Evolutionary conservation across 108 stramenopile species (phyloP).

Genomic region (Halocafeteria seosinensis): DNA sequence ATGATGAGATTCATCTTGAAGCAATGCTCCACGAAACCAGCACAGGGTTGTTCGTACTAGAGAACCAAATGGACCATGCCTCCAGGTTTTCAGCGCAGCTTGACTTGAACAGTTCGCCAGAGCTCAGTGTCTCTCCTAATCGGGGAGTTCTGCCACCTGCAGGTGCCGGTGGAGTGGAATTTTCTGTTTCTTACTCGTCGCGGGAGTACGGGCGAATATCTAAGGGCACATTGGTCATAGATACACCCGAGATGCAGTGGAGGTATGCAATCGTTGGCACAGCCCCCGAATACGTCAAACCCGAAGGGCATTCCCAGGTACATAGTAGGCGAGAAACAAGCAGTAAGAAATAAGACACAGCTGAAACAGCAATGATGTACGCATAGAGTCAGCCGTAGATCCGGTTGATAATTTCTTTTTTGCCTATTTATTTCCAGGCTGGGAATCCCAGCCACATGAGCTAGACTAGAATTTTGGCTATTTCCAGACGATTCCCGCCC

Average conservation of each 20-base stretch:
- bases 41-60: conserved; percentile 22
- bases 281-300: conserved; percentile 9
- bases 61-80: conserved; percentile 16
- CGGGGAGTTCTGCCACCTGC: conserved; percentile 24
- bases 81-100: conserved; percentile 29
- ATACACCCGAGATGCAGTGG: conserved; percentile 28
- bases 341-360: no score
- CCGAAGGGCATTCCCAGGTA: no score
- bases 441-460: no score
- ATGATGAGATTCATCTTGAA: conserved; percentile 29
- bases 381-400: no score
- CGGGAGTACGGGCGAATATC: conserved; percentile 29
- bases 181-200: conserved; percentile 33
- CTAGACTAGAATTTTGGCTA: no score
- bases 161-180: conserved; percentile 7
- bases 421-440: no score
- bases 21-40: conserved; percentile 12
- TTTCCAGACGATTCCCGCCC: no score
- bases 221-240: conserved; percentile 24
- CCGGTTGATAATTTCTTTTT: no score
- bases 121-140: conserved; percentile 16
- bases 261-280: conserved; percentile 10
- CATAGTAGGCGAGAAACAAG: no score
- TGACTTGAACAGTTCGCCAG: conserved; percentile 3
- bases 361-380: no score